A percentile compares a stretch with the other conserved stretches of the same genome.
Conservation (phyloP, 768 basidiomycete genomes). For the Leccinum arenicola region DNA sequence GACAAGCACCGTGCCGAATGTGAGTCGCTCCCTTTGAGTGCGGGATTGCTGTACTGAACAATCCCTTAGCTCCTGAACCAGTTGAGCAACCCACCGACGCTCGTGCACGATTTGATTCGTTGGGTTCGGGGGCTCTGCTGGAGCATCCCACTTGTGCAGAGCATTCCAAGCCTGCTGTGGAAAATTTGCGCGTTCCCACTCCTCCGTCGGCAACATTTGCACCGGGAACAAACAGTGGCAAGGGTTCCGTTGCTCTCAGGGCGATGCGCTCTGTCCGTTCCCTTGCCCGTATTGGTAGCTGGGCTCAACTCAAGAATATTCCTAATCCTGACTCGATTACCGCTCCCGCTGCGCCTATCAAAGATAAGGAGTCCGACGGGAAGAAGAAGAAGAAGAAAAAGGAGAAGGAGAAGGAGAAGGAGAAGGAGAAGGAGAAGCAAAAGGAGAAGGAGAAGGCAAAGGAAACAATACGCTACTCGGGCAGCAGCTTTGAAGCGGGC, state of each 20-base stretch:
- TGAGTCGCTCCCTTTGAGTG: slow-evolving; percentile 6
- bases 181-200: slow-evolving; percentile 17
- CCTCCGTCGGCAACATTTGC: slow-evolving; percentile 34
- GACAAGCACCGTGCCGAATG: slow-evolving; percentile 37
- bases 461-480: slow-evolving; percentile 45
- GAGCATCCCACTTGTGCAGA: slow-evolving; percentile 19
- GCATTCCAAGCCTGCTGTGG: slow-evolving; percentile 11
- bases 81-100: slow-evolving; percentile 25
- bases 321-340: slow-evolving; percentile 32
- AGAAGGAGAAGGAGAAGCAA: slow-evolving; percentile 32
- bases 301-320: slow-evolving; percentile 55
- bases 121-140: slow-evolving; percentile 44
- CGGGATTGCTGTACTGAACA: slow-evolving; percentile 3
- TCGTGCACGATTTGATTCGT: slow-evolving; percentile 63
- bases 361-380: slow-evolving; percentile 29
- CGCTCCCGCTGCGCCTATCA: slow-evolving; percentile 23
- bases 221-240: slow-evolving; percentile 27
- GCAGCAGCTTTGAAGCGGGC: slow-evolving; percentile 71
- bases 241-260: slow-evolving; percentile 70
- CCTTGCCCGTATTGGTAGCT: slow-evolving; percentile 68
- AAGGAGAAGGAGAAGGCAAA: slow-evolving; percentile 32
- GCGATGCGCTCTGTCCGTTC: slow-evolving; percentile 77
- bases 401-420: slow-evolving; percentile 37
- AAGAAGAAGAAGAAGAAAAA: slow-evolving; percentile 37
- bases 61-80: slow-evolving; percentile 46